These are phyloP conservation scores for Candida bentonensis DNA, from an alignment of 805 yeast species.

Conservation along the genomic window DNA sequence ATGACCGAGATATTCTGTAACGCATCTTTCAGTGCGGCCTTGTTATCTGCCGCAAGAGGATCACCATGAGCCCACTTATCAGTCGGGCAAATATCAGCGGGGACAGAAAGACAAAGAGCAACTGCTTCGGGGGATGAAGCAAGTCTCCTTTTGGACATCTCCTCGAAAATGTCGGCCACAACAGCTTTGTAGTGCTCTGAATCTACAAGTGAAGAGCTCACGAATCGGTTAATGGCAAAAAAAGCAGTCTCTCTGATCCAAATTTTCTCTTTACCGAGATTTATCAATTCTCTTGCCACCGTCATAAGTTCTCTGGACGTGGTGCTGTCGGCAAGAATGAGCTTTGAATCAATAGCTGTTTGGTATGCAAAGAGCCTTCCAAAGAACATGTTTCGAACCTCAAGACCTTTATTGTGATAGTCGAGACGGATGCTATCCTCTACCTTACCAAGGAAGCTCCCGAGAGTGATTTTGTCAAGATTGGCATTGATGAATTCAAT, in stretches of 20 bases:
- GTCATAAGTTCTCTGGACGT: conserved; percentile 22
- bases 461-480: conserved; percentile 22
- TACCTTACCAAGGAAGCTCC: conserved; percentile 25
- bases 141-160: conserved; percentile 38
- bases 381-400: conserved; percentile 64
- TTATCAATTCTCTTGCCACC: conserved; percentile 36
- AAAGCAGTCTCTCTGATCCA: conserved; percentile 81
- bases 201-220: conserved; percentile 12
- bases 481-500: conserved; percentile 37
- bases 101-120: conserved; percentile 49
- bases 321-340: conserved; percentile 20
- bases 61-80: conserved; percentile 54
- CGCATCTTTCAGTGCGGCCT: conserved; percentile 45
- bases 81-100: conserved; percentile 14
- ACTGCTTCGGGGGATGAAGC: conserved; percentile 67
- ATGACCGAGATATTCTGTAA: conserved; percentile 31
- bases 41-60: conserved; percentile 61
- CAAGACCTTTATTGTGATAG: conserved; percentile 55
- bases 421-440: conserved; percentile 25
- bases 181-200: conserved; percentile 5
- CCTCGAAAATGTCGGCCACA: conserved; percentile 22
- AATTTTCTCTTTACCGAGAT: conserved; percentile 48
- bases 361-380: conserved; percentile 81
- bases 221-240: conserved; percentile 49
- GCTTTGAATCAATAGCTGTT: conserved; percentile 45